phyloP scores from a whole-genome alignment of 2,329 filamentous ascomycete species.

The Claviceps monticola region DNA sequence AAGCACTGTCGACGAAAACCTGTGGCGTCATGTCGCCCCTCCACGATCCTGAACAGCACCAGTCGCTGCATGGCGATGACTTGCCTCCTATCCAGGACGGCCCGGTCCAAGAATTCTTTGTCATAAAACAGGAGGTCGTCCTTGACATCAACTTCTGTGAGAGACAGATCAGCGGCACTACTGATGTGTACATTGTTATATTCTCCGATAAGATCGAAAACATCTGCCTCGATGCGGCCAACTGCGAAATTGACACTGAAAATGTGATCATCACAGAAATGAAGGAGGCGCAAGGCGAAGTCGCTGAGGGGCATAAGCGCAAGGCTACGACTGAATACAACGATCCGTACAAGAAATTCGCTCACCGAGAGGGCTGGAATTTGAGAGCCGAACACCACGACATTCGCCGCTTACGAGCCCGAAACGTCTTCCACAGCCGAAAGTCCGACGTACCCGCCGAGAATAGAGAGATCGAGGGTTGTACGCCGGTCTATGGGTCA shows the following conservation, averaged over 20 bases:
- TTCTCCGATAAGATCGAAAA: slow-evolving; percentile 43
- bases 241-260: slow-evolving; percentile 42
- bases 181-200: slow-evolving; percentile 65
- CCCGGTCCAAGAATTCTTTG: slow-evolving; percentile 28
- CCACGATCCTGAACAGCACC: slow-evolving; percentile 9
- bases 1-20: background rate
- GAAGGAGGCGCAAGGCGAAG: slow-evolving; percentile 21
- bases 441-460: slow-evolving; percentile 40
- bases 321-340: slow-evolving; percentile 31
- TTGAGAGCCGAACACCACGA: slow-evolving; percentile 63
- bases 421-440: slow-evolving; percentile 35
- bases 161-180: slow-evolving; percentile 61
- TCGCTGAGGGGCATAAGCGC: slow-evolving; percentile 21
- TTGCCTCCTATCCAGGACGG: slow-evolving; percentile 21
- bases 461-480: slow-evolving; percentile 40
- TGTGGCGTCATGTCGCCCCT: slow-evolving; percentile 5
- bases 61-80: slow-evolving; percentile 19
- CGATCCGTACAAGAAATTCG: slow-evolving; percentile 55
- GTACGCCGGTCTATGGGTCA: slow-evolving; percentile 41
- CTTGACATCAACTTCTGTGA: slow-evolving; percentile 78
- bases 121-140: slow-evolving; percentile 77
- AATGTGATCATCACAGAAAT: slow-evolving; percentile 37
- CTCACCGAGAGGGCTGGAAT: slow-evolving; percentile 45
- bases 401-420: slow-evolving; percentile 54
- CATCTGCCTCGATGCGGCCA: slow-evolving; percentile 46